phyloP scores from a whole-genome alignment of 2,329 filamentous ascomycete genomes.

The Penicillium sp. region DNA sequence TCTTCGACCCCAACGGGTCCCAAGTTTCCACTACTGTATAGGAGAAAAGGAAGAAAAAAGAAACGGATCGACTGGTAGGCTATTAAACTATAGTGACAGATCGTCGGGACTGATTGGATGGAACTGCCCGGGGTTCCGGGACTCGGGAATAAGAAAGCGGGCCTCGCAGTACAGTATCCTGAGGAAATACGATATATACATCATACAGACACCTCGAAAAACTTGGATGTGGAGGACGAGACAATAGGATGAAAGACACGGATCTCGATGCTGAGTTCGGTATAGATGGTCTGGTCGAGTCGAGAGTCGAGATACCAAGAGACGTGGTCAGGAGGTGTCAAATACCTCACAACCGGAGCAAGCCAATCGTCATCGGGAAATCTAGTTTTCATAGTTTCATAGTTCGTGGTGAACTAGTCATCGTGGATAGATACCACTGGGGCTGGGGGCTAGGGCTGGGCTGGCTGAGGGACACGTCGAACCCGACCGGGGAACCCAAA shows the following conservation, averaged over 20 bases:
- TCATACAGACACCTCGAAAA: too few relatives aligned
- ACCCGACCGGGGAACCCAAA: not conserved
- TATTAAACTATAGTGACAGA: not conserved
- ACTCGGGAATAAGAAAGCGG: not conserved
- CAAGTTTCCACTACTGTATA: not conserved
- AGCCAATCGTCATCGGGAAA: too few relatives aligned
- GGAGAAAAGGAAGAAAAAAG: not conserved
- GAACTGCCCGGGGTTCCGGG: not conserved
- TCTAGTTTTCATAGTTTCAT: too few relatives aligned
- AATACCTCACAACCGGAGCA: too few relatives aligned
- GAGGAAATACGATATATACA: too few relatives aligned
- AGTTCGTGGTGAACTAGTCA: too few relatives aligned
- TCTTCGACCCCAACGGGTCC: not conserved
- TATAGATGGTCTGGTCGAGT: too few relatives aligned
- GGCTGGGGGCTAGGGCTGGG: not conserved
- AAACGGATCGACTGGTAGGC: not conserved
- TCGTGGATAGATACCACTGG: not conserved
- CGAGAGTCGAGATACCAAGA: too few relatives aligned
- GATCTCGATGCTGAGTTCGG: too few relatives aligned
- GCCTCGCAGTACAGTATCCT: not conserved
- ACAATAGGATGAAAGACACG: too few relatives aligned
- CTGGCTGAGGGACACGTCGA: conserved; percentile 9
- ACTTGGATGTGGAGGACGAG: too few relatives aligned
- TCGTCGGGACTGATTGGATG: not conserved
- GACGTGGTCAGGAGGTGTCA: too few relatives aligned